Percentiles rank a stretch among this genome's conserved stretches.
These are phyloP conservation scores for Wickerhamomyces strasburgensis DNA, from an alignment of 805 yeast genomes.

Conservation along the genomic window DNA sequence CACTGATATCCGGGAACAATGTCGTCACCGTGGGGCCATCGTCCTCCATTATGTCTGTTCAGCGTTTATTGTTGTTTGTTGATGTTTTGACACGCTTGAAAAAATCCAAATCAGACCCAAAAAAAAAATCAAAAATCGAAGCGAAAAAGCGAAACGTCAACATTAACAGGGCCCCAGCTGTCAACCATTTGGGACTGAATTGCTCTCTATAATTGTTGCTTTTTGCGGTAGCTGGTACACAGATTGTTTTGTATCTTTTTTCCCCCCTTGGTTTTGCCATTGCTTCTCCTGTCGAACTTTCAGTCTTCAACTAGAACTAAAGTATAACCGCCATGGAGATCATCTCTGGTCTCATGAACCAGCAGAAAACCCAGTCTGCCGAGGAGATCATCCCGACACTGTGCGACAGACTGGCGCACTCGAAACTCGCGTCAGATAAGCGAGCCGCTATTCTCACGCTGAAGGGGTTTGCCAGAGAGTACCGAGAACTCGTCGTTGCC, in stretches of 20 bases:
- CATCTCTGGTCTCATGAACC: slow-evolving; percentile 36
- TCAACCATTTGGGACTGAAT: too few relatives aligned
- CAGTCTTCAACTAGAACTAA: not conserved
- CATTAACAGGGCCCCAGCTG: too few relatives aligned
- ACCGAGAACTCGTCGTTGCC: slow-evolving; percentile 86
- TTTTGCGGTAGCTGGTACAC: too few relatives aligned
- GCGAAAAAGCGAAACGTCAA: too few relatives aligned
- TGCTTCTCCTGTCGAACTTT: not conserved
- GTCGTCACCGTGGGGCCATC: slow-evolving; percentile 3
- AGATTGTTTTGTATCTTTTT: too few relatives aligned
- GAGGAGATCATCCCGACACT: slow-evolving; percentile 85
- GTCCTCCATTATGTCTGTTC: too few relatives aligned
- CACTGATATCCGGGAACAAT: slow-evolving; percentile 17
- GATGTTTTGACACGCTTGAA: too few relatives aligned
- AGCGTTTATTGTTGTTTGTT: too few relatives aligned
- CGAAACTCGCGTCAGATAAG: slow-evolving; percentile 77
- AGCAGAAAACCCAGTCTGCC: slow-evolving; percentile 53
- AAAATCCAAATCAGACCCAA: too few relatives aligned
- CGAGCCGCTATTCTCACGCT: slow-evolving; percentile 87
- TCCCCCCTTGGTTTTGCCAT: too few relatives aligned
- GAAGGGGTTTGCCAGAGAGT: slow-evolving; percentile 83
- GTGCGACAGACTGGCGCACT: slow-evolving; percentile 81
- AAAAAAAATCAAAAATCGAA: too few relatives aligned
- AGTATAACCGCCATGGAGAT: slow-evolving; percentile 29
- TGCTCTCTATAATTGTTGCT: too few relatives aligned